phyloP scores from a whole-genome alignment of 495 filamentous ascomycete genomes.

The Physcia stellaris region DNA sequence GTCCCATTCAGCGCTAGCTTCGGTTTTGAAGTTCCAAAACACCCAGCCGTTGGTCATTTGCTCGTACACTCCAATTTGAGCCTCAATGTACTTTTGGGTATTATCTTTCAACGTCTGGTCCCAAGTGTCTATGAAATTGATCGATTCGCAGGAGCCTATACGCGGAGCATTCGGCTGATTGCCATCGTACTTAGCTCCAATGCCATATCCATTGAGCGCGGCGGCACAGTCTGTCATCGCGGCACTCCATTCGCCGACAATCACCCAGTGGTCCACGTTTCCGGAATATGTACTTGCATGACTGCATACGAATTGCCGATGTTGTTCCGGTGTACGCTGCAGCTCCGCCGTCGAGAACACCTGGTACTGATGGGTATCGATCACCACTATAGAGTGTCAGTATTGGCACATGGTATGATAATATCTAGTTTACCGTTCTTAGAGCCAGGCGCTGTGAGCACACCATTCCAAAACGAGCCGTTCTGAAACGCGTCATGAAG shows the following conservation, averaged over 20 bases:
- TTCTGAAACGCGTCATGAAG: slow-evolving; percentile 18
- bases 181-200: slow-evolving; percentile 60
- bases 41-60: slow-evolving; percentile 29
- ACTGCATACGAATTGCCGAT: slow-evolving; percentile 30
- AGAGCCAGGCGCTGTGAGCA: slow-evolving; percentile 25
- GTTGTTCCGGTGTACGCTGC: slow-evolving; percentile 21
- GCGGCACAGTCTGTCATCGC: slow-evolving; percentile 64
- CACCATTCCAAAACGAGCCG: slow-evolving; percentile 26
- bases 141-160: slow-evolving; percentile 24
- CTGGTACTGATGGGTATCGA: slow-evolving; percentile 39
- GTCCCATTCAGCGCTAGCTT: slow-evolving; percentile 35
- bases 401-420: neutral
- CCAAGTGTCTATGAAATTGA: slow-evolving; percentile 25
- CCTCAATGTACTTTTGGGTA: slow-evolving; percentile 29
- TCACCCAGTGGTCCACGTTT: slow-evolving; percentile 30
- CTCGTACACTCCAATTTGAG: slow-evolving; percentile 31
- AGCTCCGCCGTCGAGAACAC: slow-evolving; percentile 26
- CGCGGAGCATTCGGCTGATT: slow-evolving; percentile 29
- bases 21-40: slow-evolving; percentile 41
- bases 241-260: slow-evolving; percentile 42
- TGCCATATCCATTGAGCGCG: slow-evolving; percentile 54
- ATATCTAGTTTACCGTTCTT: slow-evolving; percentile 11
- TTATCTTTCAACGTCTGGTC: slow-evolving; percentile 21
- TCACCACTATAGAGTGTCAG: slow-evolving; percentile 16
- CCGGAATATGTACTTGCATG: slow-evolving; percentile 20